Evolutionary conservation across 306 rosid genomes (phyloP), one percentile per base, ranked within the genome.

Genomic region (Erythrophleum fordii): DNA sequence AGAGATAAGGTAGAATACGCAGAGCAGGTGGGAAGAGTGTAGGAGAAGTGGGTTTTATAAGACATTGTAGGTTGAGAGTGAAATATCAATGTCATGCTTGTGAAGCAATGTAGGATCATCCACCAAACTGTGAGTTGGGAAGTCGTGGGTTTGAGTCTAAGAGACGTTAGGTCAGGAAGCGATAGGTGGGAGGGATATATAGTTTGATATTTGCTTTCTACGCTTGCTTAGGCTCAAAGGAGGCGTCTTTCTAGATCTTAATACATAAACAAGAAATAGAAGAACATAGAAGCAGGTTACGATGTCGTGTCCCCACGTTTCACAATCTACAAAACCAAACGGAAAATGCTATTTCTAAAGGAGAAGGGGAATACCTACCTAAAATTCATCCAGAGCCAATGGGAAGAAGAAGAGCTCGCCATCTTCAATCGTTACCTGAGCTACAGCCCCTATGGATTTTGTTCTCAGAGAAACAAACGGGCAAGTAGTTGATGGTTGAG

Each of bases 51-150:
- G 83, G 84, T 73, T 85, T 83, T 90, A 90, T 87, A 93, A 77
- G 73, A 85, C 79, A 89, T 80, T 77, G 69, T 77, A 72, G 85
- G 83, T 65, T 82, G 85, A 52, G 79, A 77, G 69, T 74, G 81
- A 68, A 42, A 46, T 76, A 87, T 81, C 87, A 56, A 34, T 45
- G 87, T 72, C 68, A 56, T 77, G 73, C 60, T 66, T 77, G 58
- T 80, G 58, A 85, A 18, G 6, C 41, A 61, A 79, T 62, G 81
- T 69, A 56, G 56, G 80, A 83, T 69, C 75, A 68, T 83, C 77
- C 76, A 95, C 99, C 98, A 86, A 83, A 93, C 93, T 59, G 92
- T 91, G 93, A 88, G 99, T 93, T 95, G 97, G 91, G 90, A 81
- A 87, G 99, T 95, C 97, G 72, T 86, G 37, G 56, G 86, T 91